Evolutionary conservation across 1,284 basidiomycete genomes (phyloP), one percentile per base, ranked within the genome.

Genomic region (Pascua guehoae): DNA sequence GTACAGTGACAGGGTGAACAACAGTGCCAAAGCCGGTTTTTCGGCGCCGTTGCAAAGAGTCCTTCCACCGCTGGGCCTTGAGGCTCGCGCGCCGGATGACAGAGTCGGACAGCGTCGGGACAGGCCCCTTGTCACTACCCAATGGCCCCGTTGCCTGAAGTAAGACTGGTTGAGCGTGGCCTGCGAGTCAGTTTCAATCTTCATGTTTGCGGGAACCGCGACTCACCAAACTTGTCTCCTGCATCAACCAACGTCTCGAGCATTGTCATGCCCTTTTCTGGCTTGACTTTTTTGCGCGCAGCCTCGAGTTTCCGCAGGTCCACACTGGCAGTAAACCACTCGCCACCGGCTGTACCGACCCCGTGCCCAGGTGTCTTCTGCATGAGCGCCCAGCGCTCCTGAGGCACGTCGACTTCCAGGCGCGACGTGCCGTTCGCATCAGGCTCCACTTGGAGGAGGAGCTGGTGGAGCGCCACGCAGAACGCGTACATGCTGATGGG

Each of bases 381-480:
- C 62, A 72, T 62, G 50, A 75, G 57, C 2, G 66, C 71, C 73
- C 73, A 75, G 47, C 68, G 60, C 53, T 73, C 68, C 16, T n/a
- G 44, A 8, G 49, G 24, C 15, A 48, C 9, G 15, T 10, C 38
- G 14, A 43, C 32, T n/a, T 52, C 50, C 16, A 51, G 41, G 24
- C 38, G 51, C 1, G 47, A 38, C 4, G 17, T 41, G 0, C 55
- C 50, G n/a, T 55, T 47, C 10, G 38, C 18, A 16, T 68, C 32
- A 15, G 61, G 71, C 55, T 71, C 66, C 32, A 72, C 57, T 24
- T 68, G 61, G 3, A 66, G 54, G 15, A 75, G 57, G 11, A 75
- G 58, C 12, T 64, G 57, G 51, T 69, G 62, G 8, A 75, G 60
- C 2, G 65, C 58, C 4, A 57, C 63, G 56, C 72, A 75, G 50